A percentile compares a stretch with the other conserved stretches of the same genome.
phyloP scores from a whole-genome alignment of 345 rosid species.

The Heritiera littoralis region DNA sequence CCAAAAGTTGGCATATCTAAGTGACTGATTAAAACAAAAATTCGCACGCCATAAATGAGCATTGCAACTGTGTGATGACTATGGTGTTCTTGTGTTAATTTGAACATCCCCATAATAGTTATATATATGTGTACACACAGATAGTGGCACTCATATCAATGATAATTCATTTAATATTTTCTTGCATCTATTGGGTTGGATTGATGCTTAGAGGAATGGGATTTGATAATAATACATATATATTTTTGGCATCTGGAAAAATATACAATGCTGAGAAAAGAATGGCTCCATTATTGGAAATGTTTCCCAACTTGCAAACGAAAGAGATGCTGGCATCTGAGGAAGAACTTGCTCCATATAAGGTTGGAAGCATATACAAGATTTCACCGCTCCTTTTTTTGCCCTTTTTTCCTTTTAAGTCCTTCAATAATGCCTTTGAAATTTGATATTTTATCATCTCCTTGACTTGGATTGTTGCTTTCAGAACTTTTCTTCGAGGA shows the following conservation, averaged over 20 bases:
- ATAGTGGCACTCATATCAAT: not conserved
- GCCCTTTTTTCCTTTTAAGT: not conserved
- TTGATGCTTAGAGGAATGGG: conserved; percentile 99
- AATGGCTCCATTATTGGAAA: conserved; percentile 89
- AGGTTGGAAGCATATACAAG: conserved; percentile 45
- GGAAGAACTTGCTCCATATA: conserved; percentile 83
- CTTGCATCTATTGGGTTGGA: conserved; percentile 64
- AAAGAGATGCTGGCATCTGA: conserved; percentile 86
- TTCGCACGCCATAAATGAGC: not conserved
- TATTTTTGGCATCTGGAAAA: conserved; percentile 92
- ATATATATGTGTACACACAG: not conserved
- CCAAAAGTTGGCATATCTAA: conserved; percentile 3
- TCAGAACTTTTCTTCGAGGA: conserved; percentile 96
- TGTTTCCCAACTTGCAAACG: conserved; percentile 93
- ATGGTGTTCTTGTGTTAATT: conserved; percentile 1
- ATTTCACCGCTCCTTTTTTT: conserved; percentile 8
- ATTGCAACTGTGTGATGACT: not conserved
- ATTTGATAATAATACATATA: conserved; percentile 76
- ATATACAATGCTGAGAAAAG: conserved; percentile 87
- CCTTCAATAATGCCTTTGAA: conserved; percentile 11
- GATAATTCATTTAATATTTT: conserved; percentile 13
- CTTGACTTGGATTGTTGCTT: conserved; percentile 41
- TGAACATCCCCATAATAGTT: not conserved
- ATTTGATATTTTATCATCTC: conserved; percentile 19
- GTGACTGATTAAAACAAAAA: not conserved